These are phyloP conservation scores for Avena eriantha DNA, from an alignment of 176 grass and related monocot genomes.

Conservation along the genomic window DNA sequence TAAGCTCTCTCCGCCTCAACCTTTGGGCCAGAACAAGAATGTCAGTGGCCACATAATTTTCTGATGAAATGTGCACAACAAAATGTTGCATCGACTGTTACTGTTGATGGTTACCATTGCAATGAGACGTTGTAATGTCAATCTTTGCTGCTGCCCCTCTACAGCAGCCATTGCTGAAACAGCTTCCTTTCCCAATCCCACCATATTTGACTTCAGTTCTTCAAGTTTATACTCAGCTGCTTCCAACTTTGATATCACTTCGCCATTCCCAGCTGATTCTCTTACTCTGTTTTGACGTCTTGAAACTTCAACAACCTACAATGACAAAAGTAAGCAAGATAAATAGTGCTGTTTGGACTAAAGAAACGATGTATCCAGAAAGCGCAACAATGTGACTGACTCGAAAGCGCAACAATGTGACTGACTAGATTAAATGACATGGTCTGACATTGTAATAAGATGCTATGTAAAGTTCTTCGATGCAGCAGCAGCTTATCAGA, in stretches of 20 bases:
- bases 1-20: constrained; percentile 83
- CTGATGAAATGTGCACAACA: neutral
- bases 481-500: constrained; percentile 28
- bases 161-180: constrained; percentile 86
- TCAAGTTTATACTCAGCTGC: constrained; percentile 90
- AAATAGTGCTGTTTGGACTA: neutral
- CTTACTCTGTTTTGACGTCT: constrained; percentile 81
- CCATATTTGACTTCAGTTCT: constrained; percentile 93
- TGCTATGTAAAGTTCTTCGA: neutral
- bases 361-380: neutral
- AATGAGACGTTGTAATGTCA: constrained; percentile 88
- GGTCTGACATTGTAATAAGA: constrained; percentile 13
- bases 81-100: neutral
- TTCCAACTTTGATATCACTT: constrained; percentile 79
- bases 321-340: neutral
- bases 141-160: constrained; percentile 90
- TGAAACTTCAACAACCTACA: constrained; percentile 89
- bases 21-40: constrained; percentile 48
- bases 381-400: too few species aligned
- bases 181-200: constrained; percentile 84
- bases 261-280: constrained; percentile 70
- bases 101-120: constrained; percentile 67
- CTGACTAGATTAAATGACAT: constrained; percentile 8
- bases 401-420: neutral
- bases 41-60: constrained; percentile 35